These are phyloP conservation scores for Phytophthora pinifolia DNA, from an alignment of 352 stramenopile genomes.

Conservation along the genomic window DNA sequence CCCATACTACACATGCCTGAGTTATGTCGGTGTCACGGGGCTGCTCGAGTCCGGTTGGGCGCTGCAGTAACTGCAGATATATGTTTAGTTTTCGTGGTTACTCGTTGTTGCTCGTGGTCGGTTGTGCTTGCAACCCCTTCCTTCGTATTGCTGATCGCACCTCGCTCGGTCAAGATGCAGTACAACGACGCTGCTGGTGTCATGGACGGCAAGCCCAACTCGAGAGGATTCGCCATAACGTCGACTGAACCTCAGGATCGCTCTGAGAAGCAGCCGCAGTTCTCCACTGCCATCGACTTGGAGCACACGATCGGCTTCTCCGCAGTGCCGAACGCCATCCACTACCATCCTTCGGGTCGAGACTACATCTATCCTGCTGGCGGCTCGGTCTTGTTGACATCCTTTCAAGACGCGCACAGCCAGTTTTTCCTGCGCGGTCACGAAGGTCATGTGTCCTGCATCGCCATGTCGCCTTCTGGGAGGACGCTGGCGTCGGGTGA, in stretches of 20 bases:
- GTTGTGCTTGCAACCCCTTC: background rate
- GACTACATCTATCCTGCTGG: constrained; percentile 90
- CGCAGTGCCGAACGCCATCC: constrained; percentile 74
- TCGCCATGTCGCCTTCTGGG: constrained; percentile 79
- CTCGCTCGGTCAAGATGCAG: constrained; percentile 25
- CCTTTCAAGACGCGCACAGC: constrained; percentile 76
- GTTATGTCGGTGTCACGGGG: constrained; percentile 58
- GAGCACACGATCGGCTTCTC: constrained; percentile 94
- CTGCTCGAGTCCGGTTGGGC: constrained; percentile 17
- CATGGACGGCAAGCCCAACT: constrained; percentile 13
- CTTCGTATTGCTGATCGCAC: background rate
- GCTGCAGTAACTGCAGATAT: constrained; percentile 8
- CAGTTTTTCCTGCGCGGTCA: constrained; percentile 88
- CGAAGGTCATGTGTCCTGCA: constrained; percentile 72
- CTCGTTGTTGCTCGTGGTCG: constrained; percentile 8
- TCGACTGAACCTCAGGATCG: constrained; percentile 2
- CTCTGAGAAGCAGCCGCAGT: constrained; percentile 17
- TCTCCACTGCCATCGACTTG: constrained; percentile 65
- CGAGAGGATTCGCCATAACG: constrained; percentile 8
- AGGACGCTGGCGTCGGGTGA: constrained; percentile 87
- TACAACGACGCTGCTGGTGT: constrained; percentile 19
- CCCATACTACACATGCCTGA: constrained; percentile 80
- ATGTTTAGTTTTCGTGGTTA: constrained; percentile 27
- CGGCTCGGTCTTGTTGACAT: constrained; percentile 82
- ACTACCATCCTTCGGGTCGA: constrained; percentile 78